Evolutionary conservation across 2,329 filamentous ascomycete genomes (phyloP), one percentile per base, ranked within the genome.

Genomic region (Alternaria viburni): DNA sequence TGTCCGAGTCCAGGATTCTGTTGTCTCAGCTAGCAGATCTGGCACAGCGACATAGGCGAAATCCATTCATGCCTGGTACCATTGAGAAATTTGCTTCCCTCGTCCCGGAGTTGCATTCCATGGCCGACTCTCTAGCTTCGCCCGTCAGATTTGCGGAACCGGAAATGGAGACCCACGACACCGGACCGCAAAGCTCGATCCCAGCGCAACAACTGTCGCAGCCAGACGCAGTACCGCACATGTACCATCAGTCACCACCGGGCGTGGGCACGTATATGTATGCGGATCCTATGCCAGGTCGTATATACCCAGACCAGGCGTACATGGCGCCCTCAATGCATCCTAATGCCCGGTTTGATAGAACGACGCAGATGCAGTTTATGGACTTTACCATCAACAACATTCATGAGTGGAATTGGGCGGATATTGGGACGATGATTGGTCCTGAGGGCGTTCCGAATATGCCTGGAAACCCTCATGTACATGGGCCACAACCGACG

Each of bases 41-140:
- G 6, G 71, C 75, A 8, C 70, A 73, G 23, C 75, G 72, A 8
- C 75, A 80, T 49, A 66, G 69, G 32, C 68, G 66, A 2, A 78
- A 80, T 52, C 73, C 75, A 1, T 71, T 74, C 44, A 76, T 81
- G 66, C 80, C 80, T 6, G 79, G 79, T 7, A 81, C 80, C 0
- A 77, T 80, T 45, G 68, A 73, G 25, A 80, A 79, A 44, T 81
- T 77, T 61, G 77, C 77, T 9, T 74, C 74, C 5, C 69, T 81
- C 9, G 68, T 81, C 7, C 72, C 75, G 5, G 79, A 81, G 32
- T 66, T 81, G 4, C 74, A 79, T 28, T 72, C 73, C 26, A 79
- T 79, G 76, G 73, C 70, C 43, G 70, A 76, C 47, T 64, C 72
- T 1, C 65, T 76, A 65, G 68, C 69, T 54, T 62, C 61, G 11